Base-by-base conservation (phyloP, 495 filamentous ascomycete genomes). In the Usnea hakonensis region DNA sequence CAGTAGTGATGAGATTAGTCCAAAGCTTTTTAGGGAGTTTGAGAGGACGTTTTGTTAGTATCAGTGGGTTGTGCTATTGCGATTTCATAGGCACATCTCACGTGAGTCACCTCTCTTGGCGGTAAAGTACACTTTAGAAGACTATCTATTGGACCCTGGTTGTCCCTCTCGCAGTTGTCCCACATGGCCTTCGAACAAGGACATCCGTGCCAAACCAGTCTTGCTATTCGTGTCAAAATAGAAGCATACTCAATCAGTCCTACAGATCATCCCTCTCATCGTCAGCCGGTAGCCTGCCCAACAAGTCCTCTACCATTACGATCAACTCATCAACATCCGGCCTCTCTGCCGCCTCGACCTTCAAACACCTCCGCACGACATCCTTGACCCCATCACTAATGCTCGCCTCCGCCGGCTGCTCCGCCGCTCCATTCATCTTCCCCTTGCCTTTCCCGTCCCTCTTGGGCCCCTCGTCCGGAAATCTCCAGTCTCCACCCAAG, bases 311-410 rank as follows among this genome's bases (percentile, higher is more conserved):
- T 43, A 96, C 85, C 72, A 91, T 81, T 60, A 78, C 75, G 69
- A 95, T 95, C 76, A 98, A 71, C 78, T 95, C 88, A 65, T 90
- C 86, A 64, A 98, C 88, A 76, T 95, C 89, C 14, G 94, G 94
- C 63, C 94, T 79, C 69, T 98, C 95, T 13, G 78, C 84, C 32
- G 95, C 88, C 77, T 98, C 94, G n/a, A 98, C 91, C 72, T 81
- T 85, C 72, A 98, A 76, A 74, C 94, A 98, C 70, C 81, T 86
- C 75, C 91, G 78, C 46, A 97, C 91, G 8, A 97, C 82, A 59
- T 95, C 87, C 71, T 90, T 87, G 41, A 95, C 88, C 2, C 79
- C 76, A 48, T 90, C 88, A 64, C 86, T 90, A 62, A 96, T 90
- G 6, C 64, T 71, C 30, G 65, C 70, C 35, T 71, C 71, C 36